Percentiles rank a stretch among this genome's conserved stretches.
These are phyloP conservation scores for Talaromyces marneffei DNA, from an alignment of 2,329 filamentous ascomycete species.

Conservation along the genomic window DNA sequence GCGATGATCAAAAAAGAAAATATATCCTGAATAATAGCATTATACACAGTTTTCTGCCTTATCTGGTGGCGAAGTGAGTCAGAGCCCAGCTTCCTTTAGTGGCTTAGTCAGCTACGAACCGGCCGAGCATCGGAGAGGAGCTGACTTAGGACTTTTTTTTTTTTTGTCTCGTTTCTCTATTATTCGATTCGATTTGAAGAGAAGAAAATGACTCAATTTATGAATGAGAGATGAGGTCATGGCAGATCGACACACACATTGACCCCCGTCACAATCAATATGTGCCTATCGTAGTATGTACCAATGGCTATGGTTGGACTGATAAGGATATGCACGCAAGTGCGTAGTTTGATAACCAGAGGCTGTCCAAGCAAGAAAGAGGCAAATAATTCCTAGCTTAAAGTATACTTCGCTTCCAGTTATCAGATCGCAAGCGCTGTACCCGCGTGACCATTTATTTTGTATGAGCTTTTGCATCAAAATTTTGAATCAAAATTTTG, in stretches of 20 bases:
- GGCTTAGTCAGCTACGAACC: not conserved
- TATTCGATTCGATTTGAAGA: not conserved
- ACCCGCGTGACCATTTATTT: not conserved
- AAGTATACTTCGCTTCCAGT: not conserved
- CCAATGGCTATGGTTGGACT: not conserved
- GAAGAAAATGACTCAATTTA: not conserved
- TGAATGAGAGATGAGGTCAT: not conserved
- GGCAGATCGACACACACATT: not conserved
- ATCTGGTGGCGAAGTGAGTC: conserved; percentile 1
- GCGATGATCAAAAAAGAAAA: not conserved
- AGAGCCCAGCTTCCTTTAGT: no score
- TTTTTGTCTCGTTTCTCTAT: not conserved
- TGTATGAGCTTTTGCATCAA: no score
- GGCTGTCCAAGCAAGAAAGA: not conserved
- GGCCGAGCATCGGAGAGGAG: conserved; percentile 1
- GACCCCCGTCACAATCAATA: not conserved
- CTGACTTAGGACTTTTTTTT: not conserved
- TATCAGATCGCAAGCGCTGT: not conserved
- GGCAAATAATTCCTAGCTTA: not conserved
- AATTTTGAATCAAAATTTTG: no score
- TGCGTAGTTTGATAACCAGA: not conserved
- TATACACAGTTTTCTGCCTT: not conserved
- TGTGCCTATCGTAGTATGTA: no score
- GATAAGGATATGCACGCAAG: not conserved
- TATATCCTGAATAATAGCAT: not conserved